Evolutionary conservation across 1,284 basidiomycete species (phyloP).

Genomic region (Boletellus dicymbophilus): DNA sequence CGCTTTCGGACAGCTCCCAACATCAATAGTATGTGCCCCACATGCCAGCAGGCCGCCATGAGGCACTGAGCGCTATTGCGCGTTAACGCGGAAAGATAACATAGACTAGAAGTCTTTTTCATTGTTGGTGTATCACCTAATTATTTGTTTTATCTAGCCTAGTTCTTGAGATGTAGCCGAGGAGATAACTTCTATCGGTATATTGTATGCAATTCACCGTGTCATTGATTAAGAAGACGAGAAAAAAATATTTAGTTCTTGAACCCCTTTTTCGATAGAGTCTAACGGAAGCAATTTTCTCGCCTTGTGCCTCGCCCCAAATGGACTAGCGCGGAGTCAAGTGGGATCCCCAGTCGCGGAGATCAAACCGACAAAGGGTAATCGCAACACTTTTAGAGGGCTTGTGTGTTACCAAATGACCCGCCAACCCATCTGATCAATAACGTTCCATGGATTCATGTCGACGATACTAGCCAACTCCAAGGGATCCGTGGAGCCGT

Average conservation of each 20-base stretch:
- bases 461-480: conserved; percentile 14
- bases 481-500: conserved; percentile 30
- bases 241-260: conserved; percentile 14
- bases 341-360: conserved; percentile 27
- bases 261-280: conserved; percentile 14
- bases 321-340: conserved; percentile 8
- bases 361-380: conserved; percentile 26
- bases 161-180: conserved; percentile 31
- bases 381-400: conserved; percentile 4
- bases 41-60: conserved; percentile 36
- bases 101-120: conserved; percentile 9
- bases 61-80: conserved; percentile 22
- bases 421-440: conserved; percentile 4
- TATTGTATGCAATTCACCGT: conserved; percentile 20
- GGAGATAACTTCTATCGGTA: conserved; percentile 20
- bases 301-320: conserved; percentile 12
- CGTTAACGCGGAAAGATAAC: conserved; percentile 1
- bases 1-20: conserved; percentile 36
- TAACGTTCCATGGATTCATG: not conserved
- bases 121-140: conserved; percentile 20
- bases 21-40: conserved; percentile 40
- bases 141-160: conserved; percentile 21
- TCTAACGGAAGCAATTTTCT: conserved; percentile 31
- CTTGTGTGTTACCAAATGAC: conserved; percentile 1
- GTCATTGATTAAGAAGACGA: conserved; percentile 7